A percentile compares a stretch with the other conserved stretches of the same genome.
Evolutionary conservation across 1,284 basidiomycete genomes (phyloP).

Genomic region (Paramarasmius palmivorus): DNA sequence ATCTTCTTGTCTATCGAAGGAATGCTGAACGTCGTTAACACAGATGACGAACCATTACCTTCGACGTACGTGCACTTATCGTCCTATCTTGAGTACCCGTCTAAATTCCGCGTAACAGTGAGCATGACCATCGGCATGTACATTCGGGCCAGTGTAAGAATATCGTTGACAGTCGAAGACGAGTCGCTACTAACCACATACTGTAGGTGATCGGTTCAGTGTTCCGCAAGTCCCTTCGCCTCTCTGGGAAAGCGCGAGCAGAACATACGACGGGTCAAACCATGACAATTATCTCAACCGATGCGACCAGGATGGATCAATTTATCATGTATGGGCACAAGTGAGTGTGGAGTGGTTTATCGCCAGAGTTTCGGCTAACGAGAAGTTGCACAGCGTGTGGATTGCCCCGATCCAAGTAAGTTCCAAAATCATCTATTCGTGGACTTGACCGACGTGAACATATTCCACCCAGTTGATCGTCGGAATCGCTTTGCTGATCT

Average conservation of each 20-base stretch:
- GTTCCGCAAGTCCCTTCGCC: constrained; percentile 53
- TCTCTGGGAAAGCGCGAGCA: constrained; percentile 52
- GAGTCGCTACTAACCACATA: constrained; percentile 13
- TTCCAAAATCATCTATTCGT: background rate
- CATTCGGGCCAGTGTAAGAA: constrained; percentile 35
- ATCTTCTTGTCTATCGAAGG: too few relatives aligned
- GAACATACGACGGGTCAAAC: constrained; percentile 49
- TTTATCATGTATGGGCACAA: constrained; percentile 36
- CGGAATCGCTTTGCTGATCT: constrained; percentile 51
- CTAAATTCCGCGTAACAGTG: constrained; percentile 18
- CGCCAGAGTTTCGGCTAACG: constrained; percentile 2
- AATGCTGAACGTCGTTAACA: background rate
- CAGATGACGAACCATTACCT: constrained; percentile 36
- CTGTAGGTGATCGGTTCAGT: constrained; percentile 51
- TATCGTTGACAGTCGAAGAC: background rate
- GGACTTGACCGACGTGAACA: background rate
- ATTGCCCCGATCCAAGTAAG: constrained; percentile 39
- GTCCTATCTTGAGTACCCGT: background rate
- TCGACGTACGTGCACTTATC: constrained; percentile 23
- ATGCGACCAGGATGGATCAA: constrained; percentile 39
- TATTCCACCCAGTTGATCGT: constrained; percentile 40
- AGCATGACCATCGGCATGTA: constrained; percentile 36
- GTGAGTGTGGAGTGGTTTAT: constrained; percentile 23
- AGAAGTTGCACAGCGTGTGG: constrained; percentile 35
- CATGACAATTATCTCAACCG: constrained; percentile 52